phyloP scores from a whole-genome alignment of 2,329 filamentous ascomycete genomes.

The Beauveria bassiana region DNA sequence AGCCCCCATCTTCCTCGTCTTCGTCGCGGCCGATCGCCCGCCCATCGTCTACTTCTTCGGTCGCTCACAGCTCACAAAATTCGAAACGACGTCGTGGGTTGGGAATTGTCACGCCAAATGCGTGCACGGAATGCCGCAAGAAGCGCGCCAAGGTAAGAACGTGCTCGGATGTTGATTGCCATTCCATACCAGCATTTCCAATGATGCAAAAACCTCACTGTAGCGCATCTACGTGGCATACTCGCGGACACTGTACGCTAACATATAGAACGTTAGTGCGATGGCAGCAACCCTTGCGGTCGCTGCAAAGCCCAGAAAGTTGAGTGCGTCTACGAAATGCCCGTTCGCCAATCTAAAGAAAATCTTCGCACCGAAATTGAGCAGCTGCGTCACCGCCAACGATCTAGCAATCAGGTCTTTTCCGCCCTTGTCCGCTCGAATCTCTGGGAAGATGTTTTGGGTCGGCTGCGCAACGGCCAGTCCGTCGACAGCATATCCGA shows the following conservation, averaged over 20 bases:
- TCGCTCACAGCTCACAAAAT: constrained; percentile 21
- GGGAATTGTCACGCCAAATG: constrained; percentile 51
- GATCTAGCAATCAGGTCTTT: constrained; percentile 47
- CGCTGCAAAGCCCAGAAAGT: constrained; percentile 47
- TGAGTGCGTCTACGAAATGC: constrained; percentile 54
- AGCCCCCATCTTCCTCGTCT: constrained; percentile 14
- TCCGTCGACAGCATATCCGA: constrained; percentile 48
- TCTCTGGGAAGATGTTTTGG: constrained; percentile 46
- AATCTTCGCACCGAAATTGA: constrained; percentile 54
- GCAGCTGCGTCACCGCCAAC: constrained; percentile 44
- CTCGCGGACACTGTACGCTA: background rate
- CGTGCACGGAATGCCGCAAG: constrained; percentile 54
- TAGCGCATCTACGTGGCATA: background rate
- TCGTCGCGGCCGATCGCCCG: background rate
- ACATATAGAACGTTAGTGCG: constrained; percentile 37
- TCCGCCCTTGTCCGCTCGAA: constrained; percentile 44
- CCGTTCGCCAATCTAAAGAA: constrained; percentile 57
- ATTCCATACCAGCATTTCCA: background rate
- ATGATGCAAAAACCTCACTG: background rate
- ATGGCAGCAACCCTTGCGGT: constrained; percentile 48
- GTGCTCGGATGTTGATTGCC: background rate
- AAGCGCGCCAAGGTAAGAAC: constrained; percentile 50
- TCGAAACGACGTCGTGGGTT: constrained; percentile 48
- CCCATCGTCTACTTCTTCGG: background rate
- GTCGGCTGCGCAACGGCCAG: constrained; percentile 45